A percentile compares a stretch with the other conserved stretches of the same genome.
These are phyloP conservation scores for Cladosporium sp. DNA, from an alignment of 2,329 filamentous ascomycete species.

Conservation along the genomic window DNA sequence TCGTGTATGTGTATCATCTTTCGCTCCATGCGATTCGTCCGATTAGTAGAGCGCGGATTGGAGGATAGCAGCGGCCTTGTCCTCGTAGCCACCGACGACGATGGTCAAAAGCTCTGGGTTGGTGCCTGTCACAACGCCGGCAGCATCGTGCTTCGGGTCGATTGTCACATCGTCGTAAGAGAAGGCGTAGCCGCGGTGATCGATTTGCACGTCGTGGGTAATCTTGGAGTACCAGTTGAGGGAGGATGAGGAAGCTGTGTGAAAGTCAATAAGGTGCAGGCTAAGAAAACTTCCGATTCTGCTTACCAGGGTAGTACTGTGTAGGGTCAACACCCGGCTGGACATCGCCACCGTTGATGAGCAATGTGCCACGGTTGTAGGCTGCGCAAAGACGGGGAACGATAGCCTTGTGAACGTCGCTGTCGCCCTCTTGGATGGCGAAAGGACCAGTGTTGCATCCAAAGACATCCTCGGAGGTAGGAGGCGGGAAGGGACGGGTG, in stretches of 20 bases:
- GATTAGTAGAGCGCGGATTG: neutral
- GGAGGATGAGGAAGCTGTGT: conserved; percentile 37
- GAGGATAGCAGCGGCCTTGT: neutral
- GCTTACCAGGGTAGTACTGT: conserved; percentile 37
- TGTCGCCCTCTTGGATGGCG: conserved; percentile 34
- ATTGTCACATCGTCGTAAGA: conserved; percentile 62
- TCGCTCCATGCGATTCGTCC: neutral
- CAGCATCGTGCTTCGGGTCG: conserved; percentile 45
- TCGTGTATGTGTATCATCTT: neutral
- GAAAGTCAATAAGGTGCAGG: conserved; percentile 32
- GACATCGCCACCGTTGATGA: conserved; percentile 43
- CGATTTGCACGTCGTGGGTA: conserved; percentile 51
- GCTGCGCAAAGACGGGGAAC: conserved; percentile 67
- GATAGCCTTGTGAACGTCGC: conserved; percentile 47
- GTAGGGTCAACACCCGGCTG: conserved; percentile 41
- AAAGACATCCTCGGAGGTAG: conserved; percentile 58
- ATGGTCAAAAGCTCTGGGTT: conserved; percentile 38
- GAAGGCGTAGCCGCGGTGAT: conserved; percentile 57
- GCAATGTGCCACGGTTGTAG: conserved; percentile 65
- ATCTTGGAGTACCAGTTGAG: conserved; percentile 44
- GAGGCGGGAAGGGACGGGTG: conserved; percentile 46
- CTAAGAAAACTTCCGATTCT: conserved; percentile 26
- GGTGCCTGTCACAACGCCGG: conserved; percentile 39
- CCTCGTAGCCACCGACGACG: conserved; percentile 36
- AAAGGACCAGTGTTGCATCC: conserved; percentile 61